phyloP scores from a whole-genome alignment of 495 filamentous ascomycete genomes.

The Tuber calosporum region DNA sequence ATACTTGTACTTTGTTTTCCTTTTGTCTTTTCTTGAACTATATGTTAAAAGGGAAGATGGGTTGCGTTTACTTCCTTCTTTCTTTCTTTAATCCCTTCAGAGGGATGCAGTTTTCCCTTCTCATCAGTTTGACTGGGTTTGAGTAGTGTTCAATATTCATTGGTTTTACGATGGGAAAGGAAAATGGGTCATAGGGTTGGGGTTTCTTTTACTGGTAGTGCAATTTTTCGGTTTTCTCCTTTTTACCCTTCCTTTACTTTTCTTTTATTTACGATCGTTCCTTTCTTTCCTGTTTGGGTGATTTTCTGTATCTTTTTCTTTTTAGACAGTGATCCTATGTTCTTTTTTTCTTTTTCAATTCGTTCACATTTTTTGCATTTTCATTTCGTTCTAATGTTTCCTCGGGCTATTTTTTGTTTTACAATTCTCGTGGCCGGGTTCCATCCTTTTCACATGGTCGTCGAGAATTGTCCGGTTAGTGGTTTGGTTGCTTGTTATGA shows the following conservation, averaged over 20 bases:
- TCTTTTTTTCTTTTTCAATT: conserved; percentile 28
- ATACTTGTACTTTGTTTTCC: conserved; percentile 29
- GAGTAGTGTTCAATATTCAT: conserved; percentile 30
- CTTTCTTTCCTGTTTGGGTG: conserved; percentile 20
- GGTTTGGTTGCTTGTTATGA: conserved; percentile 4
- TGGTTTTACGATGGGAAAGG: conserved; percentile 45
- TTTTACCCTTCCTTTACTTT: conserved; percentile 41
- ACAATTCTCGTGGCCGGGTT: conserved; percentile 6
- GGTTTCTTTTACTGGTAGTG: conserved; percentile 29
- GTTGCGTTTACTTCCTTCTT: conserved; percentile 26
- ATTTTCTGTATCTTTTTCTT: conserved; percentile 36
- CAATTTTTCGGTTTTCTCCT: conserved; percentile 5
- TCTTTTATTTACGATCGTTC: conserved; percentile 23
- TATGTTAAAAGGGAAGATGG: conserved; percentile 41
- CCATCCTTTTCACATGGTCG: conserved; percentile 7
- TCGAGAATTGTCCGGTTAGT: background rate
- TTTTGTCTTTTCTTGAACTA: conserved; percentile 38
- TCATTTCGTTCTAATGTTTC: conserved; percentile 7
- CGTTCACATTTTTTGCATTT: conserved; percentile 9
- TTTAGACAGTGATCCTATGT: conserved; percentile 28
- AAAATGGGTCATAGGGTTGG: conserved; percentile 42
- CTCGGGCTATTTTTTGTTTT: conserved; percentile 23
- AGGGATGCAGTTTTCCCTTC: conserved; percentile 30
- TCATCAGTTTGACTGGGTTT: conserved; percentile 21
- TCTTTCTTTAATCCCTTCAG: background rate